Percentiles rank a stretch among this genome's conserved stretches.
These are phyloP conservation scores for Melastoma malabathricum DNA, from an alignment of 345 rosid species.

Conservation along the genomic window DNA sequence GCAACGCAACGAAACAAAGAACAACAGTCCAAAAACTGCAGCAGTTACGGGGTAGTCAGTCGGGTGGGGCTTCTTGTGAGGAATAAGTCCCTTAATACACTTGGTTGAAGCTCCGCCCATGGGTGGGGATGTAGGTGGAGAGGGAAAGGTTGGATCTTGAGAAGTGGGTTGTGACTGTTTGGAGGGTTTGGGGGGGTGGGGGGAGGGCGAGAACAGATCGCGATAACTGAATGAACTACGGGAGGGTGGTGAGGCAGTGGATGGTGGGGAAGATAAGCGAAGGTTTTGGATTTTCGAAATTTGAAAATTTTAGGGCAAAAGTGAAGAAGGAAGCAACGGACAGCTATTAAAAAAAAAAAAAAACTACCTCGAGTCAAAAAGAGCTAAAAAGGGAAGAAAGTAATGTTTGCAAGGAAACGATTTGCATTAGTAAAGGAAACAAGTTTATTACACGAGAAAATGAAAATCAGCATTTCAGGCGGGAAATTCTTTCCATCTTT, in stretches of 20 bases:
- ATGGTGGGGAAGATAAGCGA: neutral
- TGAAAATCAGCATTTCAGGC: too few species aligned
- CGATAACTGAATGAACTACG: neutral
- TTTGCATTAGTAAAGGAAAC: too few species aligned
- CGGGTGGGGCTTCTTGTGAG: conserved; percentile 9
- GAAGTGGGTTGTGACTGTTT: too few species aligned
- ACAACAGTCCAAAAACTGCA: neutral
- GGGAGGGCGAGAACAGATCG: neutral
- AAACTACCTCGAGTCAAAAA: too few species aligned
- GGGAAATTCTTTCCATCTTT: too few species aligned
- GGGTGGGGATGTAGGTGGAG: neutral
- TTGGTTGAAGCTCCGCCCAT: conserved; percentile 12
- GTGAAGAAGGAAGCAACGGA: neutral
- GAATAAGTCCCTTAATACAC: conserved; percentile 8
- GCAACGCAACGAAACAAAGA: too few species aligned
- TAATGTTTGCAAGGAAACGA: too few species aligned
- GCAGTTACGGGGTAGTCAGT: conserved; percentile 24
- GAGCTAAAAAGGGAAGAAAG: too few species aligned
- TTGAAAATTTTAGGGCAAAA: conserved; percentile 4
- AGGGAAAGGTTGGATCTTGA: too few species aligned
- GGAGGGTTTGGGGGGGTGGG: neutral
- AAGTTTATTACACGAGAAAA: too few species aligned
- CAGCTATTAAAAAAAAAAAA: too few species aligned
- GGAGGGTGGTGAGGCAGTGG: neutral
- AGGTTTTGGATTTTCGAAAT: conserved; percentile 6